Conservation (phyloP, 257 asterid genomes). For the Eustoma russellianum region DNA sequence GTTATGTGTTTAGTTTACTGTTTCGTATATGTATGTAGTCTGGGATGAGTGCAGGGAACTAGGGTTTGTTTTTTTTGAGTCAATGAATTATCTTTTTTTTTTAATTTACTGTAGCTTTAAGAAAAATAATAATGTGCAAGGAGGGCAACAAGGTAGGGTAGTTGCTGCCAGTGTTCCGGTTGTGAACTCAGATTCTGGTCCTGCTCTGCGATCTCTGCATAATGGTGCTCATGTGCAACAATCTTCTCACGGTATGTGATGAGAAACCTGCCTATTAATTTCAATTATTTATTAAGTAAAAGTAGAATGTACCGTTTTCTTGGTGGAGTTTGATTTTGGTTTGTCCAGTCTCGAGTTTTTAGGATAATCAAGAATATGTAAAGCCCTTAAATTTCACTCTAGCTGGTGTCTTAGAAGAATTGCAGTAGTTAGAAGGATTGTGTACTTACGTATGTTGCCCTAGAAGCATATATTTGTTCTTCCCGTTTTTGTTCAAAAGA, state of each 20-base stretch:
- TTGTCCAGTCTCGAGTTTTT: too few relatives aligned
- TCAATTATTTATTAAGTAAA: too few relatives aligned
- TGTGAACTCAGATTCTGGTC: slow-evolving; percentile 27
- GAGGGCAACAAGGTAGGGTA: slow-evolving; percentile 39
- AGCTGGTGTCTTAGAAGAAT: too few relatives aligned
- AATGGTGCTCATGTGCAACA: slow-evolving; percentile 45
- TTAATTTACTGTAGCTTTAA: slow-evolving; percentile 23
- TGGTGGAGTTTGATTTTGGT: too few relatives aligned
- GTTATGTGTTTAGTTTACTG: background rate
- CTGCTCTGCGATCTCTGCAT: slow-evolving; percentile 29
- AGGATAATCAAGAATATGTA: background rate
- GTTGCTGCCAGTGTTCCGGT: slow-evolving; percentile 21
- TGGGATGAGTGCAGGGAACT: slow-evolving; percentile 4
- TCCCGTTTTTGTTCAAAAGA: background rate
- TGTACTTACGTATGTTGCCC: too few relatives aligned
- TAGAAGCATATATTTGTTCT: too few relatives aligned
- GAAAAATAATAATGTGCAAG: slow-evolving; percentile 52
- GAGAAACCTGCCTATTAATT: background rate
- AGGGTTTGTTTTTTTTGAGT: slow-evolving; percentile 10
- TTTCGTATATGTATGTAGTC: background rate
- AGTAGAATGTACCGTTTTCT: background rate
- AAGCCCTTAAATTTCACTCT: too few relatives aligned
- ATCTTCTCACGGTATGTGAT: slow-evolving; percentile 26
- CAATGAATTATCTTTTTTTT: slow-evolving; percentile 6
- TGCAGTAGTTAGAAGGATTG: too few relatives aligned